phyloP scores from a whole-genome alignment of 2,329 filamentous ascomycete genomes.

The Ophiocordyceps australis region DNA sequence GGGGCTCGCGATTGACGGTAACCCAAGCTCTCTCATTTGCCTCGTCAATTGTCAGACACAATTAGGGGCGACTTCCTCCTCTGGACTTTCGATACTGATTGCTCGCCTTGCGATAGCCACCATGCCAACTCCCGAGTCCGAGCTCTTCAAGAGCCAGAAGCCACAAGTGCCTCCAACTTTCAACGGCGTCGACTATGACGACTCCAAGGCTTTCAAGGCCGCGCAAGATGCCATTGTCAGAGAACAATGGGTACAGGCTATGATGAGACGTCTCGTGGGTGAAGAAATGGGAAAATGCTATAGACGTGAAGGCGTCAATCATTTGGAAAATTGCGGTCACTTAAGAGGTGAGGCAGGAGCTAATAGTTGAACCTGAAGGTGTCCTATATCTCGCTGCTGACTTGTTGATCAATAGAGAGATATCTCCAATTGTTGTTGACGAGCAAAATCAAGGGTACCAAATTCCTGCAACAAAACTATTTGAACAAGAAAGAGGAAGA shows the following conservation, averaged over 20 bases:
- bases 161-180: constrained; percentile 68
- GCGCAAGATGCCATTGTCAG: constrained; percentile 69
- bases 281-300: constrained; percentile 81
- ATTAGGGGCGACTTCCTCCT: too few species aligned
- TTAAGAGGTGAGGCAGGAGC: constrained; percentile 43
- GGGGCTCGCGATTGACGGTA: too few species aligned
- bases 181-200: constrained; percentile 73
- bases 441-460: constrained; percentile 59
- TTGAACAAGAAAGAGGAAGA: constrained; percentile 30
- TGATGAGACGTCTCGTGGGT: constrained; percentile 71
- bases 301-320: constrained; percentile 67
- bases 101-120: constrained; percentile 5
- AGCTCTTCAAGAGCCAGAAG: constrained; percentile 67
- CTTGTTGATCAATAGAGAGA: too few species aligned
- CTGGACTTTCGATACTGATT: too few species aligned
- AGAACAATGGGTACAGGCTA: constrained; percentile 77
- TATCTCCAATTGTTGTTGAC: constrained; percentile 65
- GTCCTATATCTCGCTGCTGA: too few species aligned
- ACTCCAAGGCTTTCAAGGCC: constrained; percentile 63
- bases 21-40: too few species aligned
- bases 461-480: constrained; percentile 69
- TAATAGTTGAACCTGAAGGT: constrained; percentile 2
- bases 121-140: constrained; percentile 76
- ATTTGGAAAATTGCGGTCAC: constrained; percentile 71
- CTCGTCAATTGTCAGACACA: too few species aligned